Conservation (phyloP, 495 filamentous ascomycete species). For the Tuber umbilicatum region DNA sequence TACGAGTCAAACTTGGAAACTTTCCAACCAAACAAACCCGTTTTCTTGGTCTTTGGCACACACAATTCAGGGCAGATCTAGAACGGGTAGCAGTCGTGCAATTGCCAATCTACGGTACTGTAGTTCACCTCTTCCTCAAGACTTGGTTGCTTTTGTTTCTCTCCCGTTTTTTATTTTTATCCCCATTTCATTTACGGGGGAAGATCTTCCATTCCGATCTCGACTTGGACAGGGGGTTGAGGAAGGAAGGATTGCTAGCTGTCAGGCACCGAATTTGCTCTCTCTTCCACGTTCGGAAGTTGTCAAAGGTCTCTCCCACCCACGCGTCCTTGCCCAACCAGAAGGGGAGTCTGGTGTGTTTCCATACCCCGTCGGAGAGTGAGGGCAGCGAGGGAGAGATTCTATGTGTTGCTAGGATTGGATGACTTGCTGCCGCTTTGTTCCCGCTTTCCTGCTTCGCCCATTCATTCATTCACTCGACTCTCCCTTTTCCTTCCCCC, state of each 20-base stretch:
- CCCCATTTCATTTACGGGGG: neutral
- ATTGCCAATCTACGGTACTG: neutral
- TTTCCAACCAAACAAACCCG: neutral
- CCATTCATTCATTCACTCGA: neutral
- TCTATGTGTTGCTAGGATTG: constrained; percentile 5
- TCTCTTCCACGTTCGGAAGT: neutral
- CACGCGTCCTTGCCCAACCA: neutral
- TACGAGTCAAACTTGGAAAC: neutral
- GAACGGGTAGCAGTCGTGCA: neutral
- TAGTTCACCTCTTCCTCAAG: neutral
- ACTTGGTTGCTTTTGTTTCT: neutral
- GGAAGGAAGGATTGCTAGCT: constrained; percentile 4
- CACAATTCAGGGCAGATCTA: no score
- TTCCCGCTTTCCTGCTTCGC: neutral
- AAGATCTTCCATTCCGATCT: constrained; percentile 7
- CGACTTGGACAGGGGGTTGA: neutral
- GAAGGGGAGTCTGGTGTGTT: neutral
- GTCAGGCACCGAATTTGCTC: constrained; percentile 3
- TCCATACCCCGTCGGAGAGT: neutral
- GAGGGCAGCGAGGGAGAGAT: neutral
- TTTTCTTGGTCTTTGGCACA: no score
- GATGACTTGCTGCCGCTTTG: constrained; percentile 4
- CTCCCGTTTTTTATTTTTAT: constrained; percentile 5
- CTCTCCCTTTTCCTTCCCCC: constrained; percentile 6
- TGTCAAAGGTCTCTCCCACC: neutral